Evolutionary conservation across 1,139 yeast genomes (phyloP).

Genomic region (Nakaseomyces kungkrabaensis): DNA sequence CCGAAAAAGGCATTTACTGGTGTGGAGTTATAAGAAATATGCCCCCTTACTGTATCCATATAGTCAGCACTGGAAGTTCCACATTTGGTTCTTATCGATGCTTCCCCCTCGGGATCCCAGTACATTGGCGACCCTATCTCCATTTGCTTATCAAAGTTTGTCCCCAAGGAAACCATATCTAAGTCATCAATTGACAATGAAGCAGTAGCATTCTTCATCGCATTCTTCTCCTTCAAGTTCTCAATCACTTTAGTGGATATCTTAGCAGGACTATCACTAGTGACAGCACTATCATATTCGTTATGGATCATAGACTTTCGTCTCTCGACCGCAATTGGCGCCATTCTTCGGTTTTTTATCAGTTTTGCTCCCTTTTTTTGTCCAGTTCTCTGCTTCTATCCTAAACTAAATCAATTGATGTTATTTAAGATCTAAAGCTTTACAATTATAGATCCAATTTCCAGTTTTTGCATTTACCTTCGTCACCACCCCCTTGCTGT

Average conservation of each 20-base stretch:
- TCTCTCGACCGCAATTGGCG: constrained; percentile 4
- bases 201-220: constrained; percentile 4
- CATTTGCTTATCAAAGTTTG: constrained; percentile 24
- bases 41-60: constrained; percentile 4
- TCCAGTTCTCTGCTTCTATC: too few relatives aligned
- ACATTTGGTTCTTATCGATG: constrained; percentile 5
- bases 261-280: constrained; percentile 4
- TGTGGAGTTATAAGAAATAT: constrained; percentile 1
- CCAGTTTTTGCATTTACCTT: too few relatives aligned
- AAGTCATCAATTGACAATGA: constrained; percentile 21
- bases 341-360: neutral
- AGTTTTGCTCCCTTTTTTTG: too few relatives aligned
- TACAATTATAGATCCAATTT: too few relatives aligned
- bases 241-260: constrained; percentile 2
- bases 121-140: constrained; percentile 24
- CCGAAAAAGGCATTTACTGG: neutral
- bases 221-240: constrained; percentile 3
- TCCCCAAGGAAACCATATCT: constrained; percentile 21
- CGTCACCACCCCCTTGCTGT: too few relatives aligned
- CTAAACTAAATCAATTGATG: too few relatives aligned
- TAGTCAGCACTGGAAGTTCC: neutral
- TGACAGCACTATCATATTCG: constrained; percentile 9
- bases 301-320: constrained; percentile 11
- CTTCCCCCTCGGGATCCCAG: constrained; percentile 17
- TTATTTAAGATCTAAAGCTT: too few relatives aligned